Evolutionary conservation across 164 flowering plant genomes (phyloP).

Genomic region (Tetracentron sinense): DNA sequence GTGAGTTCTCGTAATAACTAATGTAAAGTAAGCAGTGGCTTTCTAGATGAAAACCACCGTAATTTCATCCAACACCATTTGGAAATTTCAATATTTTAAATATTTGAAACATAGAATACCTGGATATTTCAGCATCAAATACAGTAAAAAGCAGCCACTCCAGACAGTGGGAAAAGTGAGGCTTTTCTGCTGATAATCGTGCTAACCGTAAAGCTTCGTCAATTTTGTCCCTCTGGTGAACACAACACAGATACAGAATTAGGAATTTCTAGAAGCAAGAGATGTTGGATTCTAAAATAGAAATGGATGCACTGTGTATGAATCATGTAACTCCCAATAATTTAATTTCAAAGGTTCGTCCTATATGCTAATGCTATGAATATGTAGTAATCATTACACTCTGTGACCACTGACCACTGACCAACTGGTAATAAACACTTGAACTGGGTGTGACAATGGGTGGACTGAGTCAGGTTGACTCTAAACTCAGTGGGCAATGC

Average conservation of each 20-base stretch:
- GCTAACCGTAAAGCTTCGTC: constrained; percentile 90
- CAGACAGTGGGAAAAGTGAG: constrained; percentile 95
- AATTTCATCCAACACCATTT: background rate
- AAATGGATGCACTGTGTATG: background rate
- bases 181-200: constrained; percentile 86
- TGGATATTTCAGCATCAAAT: constrained; percentile 95
- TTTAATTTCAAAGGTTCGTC: background rate
- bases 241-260: constrained; percentile 9
- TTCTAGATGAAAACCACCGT: background rate
- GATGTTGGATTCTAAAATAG: background rate
- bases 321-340: no score
- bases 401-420: no score
- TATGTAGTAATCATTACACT: background rate
- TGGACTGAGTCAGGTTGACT: no score
- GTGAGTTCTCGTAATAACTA: no score
- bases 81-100: background rate
- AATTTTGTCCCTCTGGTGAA: constrained; percentile 76
- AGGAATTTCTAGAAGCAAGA: background rate
- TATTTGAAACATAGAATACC: constrained; percentile 36
- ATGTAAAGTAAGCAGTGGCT: no score
- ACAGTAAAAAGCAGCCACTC: constrained; percentile 99
- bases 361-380: background rate
- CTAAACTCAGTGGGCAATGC: no score
- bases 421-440: no score
- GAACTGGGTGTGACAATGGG: no score